Base-by-base conservation (phyloP, 2,329 filamentous ascomycete genomes). In the Pezicula neosporulosa region DNA sequence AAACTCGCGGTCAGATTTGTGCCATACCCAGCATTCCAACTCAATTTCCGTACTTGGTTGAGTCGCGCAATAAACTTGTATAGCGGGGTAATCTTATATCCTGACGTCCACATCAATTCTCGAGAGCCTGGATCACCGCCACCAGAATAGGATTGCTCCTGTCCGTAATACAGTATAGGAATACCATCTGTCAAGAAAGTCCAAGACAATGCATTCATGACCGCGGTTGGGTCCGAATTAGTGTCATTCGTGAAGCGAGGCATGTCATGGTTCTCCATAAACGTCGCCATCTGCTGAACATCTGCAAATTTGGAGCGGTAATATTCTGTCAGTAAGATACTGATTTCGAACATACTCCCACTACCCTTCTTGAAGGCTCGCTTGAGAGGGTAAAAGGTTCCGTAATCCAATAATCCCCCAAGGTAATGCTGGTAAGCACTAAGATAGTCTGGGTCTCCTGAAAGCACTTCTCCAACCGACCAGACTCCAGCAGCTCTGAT, bases 401-500 rank as follows among this genome's bases (percentile, higher is more conserved):
- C 72, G 57, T 83, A 85, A 68, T 85, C 82, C 54, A 85, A 67
- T 39, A 85, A 66, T n/a, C 80, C 80, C 12, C 72, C 72, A 70
- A 83, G 74, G 49, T 73, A 63, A 47, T 70, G 66, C 39, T 78
- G 73, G 61, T 81, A 84, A 16, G 71, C 15, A 44, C 41, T 51
- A 15, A 44, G 43, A 8, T 24, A 70, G 60, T 44, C 61, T 68
- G 2, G 71, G 68, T 50, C 72, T 69, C 2, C 70, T 67, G 21
- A 72, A 69, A 83, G 74, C 3, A 84, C 81, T 59, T 86, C 82
- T 6, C 82, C 82, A 13, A 83, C 71, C 3, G 73, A 71, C 64
- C 81, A 85, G 4, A 83, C 77, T 6, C 78, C 81, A 0, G 79
- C 71, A 0, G 77, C 75, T 7, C 68, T 54, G 19, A 74, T 67